Evolutionary conservation across 2,329 filamentous ascomycete genomes (phyloP).

Genomic region (Fusarium gaditjirri): DNA sequence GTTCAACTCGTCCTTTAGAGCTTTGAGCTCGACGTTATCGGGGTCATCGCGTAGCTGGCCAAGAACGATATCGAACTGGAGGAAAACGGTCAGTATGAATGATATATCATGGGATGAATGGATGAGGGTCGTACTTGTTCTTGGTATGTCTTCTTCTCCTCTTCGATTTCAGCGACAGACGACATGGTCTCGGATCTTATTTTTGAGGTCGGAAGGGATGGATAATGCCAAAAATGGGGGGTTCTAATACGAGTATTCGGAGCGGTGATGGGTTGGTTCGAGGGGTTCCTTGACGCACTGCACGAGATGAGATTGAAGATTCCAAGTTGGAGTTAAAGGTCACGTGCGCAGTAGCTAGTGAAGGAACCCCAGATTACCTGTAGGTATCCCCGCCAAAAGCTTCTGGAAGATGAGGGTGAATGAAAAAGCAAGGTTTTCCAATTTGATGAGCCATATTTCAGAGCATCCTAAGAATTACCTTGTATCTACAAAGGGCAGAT

Average conservation of each 20-base stretch:
- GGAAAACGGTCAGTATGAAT: constrained; percentile 29
- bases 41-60: constrained; percentile 82
- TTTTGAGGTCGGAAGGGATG: neutral
- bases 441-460: neutral
- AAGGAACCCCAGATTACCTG: neutral
- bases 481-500: neutral
- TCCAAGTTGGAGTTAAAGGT: constrained; percentile 11
- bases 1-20: constrained; percentile 83
- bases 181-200: constrained; percentile 40
- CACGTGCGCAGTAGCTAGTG: constrained; percentile 15
- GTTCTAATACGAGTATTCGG: neutral
- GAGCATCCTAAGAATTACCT: neutral
- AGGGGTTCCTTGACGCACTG: constrained; percentile 1
- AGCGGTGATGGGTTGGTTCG: constrained; percentile 8
- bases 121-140: constrained; percentile 60
- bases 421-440: neutral
- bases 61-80: constrained; percentile 80
- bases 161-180: constrained; percentile 56
- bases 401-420: neutral
- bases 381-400: constrained; percentile 1
- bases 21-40: constrained; percentile 80
- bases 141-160: constrained; percentile 65
- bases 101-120: neutral
- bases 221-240: neutral
- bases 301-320: constrained; percentile 15